Percentiles rank a stretch among this genome's conserved stretches.
These are phyloP conservation scores for Mucor circinelloides DNA, from an alignment of 371 early-diverging fungal species.

Conservation along the genomic window DNA sequence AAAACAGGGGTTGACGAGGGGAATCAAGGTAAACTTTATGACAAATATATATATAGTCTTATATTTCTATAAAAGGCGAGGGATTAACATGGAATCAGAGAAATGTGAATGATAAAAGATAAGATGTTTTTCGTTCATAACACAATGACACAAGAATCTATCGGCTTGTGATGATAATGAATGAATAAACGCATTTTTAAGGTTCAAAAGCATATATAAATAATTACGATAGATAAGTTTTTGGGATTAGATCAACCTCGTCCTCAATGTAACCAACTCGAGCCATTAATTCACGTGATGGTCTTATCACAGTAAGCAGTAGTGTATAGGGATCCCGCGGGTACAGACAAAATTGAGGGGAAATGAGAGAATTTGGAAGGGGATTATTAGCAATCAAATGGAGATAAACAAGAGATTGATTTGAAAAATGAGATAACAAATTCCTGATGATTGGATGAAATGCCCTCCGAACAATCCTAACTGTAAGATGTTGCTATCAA, in stretches of 20 bases:
- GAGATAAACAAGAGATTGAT: slow-evolving; percentile 6
- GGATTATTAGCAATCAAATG: neutral
- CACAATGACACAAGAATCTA: neutral
- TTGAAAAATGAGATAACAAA: slow-evolving; percentile 14
- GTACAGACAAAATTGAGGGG: slow-evolving; percentile 1
- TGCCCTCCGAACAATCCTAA: slow-evolving; percentile 12
- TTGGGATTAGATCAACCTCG: neutral
- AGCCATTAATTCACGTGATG: neutral
- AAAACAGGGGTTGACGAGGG: neutral
- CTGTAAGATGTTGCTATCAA: slow-evolving; percentile 9
- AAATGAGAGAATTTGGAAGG: neutral
- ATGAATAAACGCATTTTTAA: neutral
- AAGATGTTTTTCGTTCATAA: neutral
- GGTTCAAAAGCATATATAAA: neutral
- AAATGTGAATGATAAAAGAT: neutral
- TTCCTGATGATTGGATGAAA: slow-evolving; percentile 6
- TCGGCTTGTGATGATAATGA: neutral
- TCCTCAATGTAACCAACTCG: neutral
- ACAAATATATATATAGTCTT: neutral
- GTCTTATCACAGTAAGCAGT: neutral
- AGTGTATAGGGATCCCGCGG: neutral
- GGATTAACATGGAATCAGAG: neutral
- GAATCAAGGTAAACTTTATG: neutral
- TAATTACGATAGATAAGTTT: slow-evolving; percentile 1
- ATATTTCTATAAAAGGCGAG: slow-evolving; percentile 3